Base-by-base conservation (phyloP, 345 rosid genomes). In the Fremontodendron californicum region DNA sequence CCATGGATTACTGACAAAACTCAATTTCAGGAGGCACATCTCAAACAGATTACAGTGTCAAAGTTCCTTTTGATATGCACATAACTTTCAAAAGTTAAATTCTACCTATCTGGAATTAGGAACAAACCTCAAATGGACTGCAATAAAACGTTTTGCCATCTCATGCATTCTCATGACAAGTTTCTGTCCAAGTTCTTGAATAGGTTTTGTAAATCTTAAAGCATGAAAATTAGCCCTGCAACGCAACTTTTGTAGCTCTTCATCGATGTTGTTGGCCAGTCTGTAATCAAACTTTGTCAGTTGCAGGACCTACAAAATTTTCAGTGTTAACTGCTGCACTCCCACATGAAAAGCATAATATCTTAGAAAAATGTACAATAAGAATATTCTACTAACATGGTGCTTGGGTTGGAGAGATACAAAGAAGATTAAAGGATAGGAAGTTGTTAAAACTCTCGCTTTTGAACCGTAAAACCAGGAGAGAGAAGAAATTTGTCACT, bases 201-300 rank as follows among this genome's bases (percentile, higher is more conserved):
- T 91, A 7, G 97, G 92, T 82, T 89, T 91, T 74, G 93, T 89
- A 85, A 94, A 96, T 85, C 92, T 88, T 80, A 96, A 84, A 48
- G 97, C 97, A 61, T 94, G 97, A 74, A 90, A 96, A 79, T 96
- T 96, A 43, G 90, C 97, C 55, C 92, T 92, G 84, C 99, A 96
- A 5, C 99, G 97, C 89, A 96, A 77, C 83, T 87, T 96, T 78
- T 94, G 99, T 75, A 91, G 89, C 77, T 92, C 93, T 70, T 86
- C 96, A 35, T 96, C 97, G 70, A 96, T 88, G 84, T 96, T 85
- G 83, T 78, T 94, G 69, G 97, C 91, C 81, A 94, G 97, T 84
- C 99, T 89, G 80, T 89, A 96, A 84, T 96, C 99, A 79, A 96
- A 96, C 92, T 96, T 96, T 8, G 97, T 94, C 90, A 96, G 85